These are phyloP conservation scores for Achaetomiella virescens DNA, from an alignment of 495 filamentous ascomycete species.

Conservation along the genomic window DNA sequence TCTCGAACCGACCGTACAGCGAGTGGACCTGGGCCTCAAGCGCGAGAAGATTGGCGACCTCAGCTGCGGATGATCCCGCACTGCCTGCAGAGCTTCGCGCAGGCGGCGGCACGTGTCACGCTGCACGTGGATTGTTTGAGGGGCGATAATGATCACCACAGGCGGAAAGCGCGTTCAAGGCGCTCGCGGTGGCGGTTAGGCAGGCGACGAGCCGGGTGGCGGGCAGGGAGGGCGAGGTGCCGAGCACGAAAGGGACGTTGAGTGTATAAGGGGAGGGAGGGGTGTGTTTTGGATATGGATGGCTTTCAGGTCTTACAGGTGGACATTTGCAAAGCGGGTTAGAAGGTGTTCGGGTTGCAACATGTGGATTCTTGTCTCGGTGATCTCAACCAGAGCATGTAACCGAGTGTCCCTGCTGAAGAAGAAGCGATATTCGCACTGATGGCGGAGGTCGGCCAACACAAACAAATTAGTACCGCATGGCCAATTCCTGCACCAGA, in stretches of 20 bases:
- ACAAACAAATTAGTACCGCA: too few species aligned
- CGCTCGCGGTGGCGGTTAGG: conserved; percentile 76
- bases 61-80: conserved; percentile 94
- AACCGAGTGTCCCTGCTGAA: too few species aligned
- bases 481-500: too few species aligned
- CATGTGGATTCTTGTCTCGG: too few species aligned
- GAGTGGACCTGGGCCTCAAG: conserved; percentile 70
- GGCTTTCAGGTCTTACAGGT: neutral
- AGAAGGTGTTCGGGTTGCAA: too few species aligned
- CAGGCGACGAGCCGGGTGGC: conserved; percentile 66
- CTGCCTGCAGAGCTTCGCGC: conserved; percentile 87
- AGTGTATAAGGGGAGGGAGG: conserved; percentile 31
- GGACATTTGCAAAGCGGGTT: neutral
- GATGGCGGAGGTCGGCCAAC: too few species aligned
- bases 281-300: neutral
- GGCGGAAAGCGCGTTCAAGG: conserved; percentile 98
- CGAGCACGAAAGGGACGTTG: conserved; percentile 87
- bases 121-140: conserved; percentile 85
- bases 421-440: too few species aligned
- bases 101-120: conserved; percentile 83
- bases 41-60: conserved; percentile 91
- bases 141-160: conserved; percentile 92
- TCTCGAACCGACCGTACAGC: conserved; percentile 81
- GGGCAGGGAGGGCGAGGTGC: conserved; percentile 81
- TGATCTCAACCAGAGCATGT: too few species aligned